phyloP scores from a whole-genome alignment of 345 rosid species.

The Capsella bursapastoris region DNA sequence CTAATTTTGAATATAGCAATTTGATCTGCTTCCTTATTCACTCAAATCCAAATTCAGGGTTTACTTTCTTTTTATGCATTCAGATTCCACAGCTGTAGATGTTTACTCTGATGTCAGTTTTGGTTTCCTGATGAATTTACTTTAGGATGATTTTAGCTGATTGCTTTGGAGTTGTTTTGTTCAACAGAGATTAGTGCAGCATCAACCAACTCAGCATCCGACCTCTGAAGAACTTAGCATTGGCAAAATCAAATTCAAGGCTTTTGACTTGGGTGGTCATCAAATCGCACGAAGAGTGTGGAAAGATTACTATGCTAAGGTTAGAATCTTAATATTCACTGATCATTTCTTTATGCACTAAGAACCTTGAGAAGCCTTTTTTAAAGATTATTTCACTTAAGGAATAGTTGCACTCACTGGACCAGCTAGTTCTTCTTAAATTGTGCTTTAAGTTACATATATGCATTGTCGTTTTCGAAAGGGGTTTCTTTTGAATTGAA shows the following conservation, averaged over 20 bases:
- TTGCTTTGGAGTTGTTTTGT: constrained; percentile 1
- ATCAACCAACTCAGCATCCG: constrained; percentile 91
- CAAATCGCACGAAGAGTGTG: constrained; percentile 92
- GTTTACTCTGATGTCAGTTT: constrained; percentile 9
- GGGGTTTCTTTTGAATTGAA: background rate
- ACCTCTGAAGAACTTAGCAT: constrained; percentile 92
- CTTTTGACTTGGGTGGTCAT: constrained; percentile 91
- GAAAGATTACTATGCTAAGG: constrained; percentile 96
- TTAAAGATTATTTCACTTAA: background rate
- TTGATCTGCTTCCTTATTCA: background rate
- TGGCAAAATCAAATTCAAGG: constrained; percentile 90
- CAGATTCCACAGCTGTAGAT: background rate
- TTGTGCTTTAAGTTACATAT: too few species aligned
- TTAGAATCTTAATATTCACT: constrained; percentile 7
- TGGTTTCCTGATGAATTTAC: background rate
- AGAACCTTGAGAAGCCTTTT: background rate
- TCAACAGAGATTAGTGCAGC: constrained; percentile 82
- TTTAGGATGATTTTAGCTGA: constrained; percentile 9
- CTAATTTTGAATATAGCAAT: background rate
- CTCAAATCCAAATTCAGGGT: background rate
- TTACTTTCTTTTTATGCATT: background rate
- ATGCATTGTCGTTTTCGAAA: background rate
- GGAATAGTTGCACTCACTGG: background rate
- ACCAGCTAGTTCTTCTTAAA: background rate
- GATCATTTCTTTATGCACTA: background rate